Conservation (phyloP, 176 grass and related monocot genomes). For the Cenchrus americanus region DNA sequence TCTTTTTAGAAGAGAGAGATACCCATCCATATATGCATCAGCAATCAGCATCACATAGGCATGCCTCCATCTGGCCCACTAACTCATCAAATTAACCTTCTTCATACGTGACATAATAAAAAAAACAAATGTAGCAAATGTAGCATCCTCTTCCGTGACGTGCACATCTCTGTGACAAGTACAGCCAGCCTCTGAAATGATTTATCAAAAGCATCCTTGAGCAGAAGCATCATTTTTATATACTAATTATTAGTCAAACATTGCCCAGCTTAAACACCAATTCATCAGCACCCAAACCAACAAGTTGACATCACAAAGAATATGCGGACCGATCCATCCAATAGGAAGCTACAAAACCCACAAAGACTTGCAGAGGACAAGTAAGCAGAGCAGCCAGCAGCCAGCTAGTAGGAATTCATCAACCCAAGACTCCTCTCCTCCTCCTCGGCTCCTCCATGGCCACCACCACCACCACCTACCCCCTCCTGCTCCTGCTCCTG, state of each 20-base stretch:
- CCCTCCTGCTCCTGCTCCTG: conserved; percentile 27
- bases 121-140: no score
- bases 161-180: neutral
- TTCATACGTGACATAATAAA: no score
- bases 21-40: neutral
- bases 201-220: neutral
- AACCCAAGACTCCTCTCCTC: neutral
- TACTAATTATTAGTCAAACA: neutral
- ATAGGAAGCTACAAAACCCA: neutral
- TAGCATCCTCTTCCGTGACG: neutral
- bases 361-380: neutral
- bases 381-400: conserved; percentile 14
- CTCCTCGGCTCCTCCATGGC: neutral
- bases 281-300: neutral
- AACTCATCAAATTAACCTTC: no score
- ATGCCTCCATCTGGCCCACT: neutral
- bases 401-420: conserved; percentile 7
- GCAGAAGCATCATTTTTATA: neutral
- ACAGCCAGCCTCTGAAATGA: neutral
- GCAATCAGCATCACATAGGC: no score
- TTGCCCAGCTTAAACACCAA: neutral
- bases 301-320: neutral
- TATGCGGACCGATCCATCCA: neutral
- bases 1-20: no score
- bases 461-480: neutral